phyloP scores from a whole-genome alignment of 345 rosid genomes.

The Excoecaria agallocha region DNA sequence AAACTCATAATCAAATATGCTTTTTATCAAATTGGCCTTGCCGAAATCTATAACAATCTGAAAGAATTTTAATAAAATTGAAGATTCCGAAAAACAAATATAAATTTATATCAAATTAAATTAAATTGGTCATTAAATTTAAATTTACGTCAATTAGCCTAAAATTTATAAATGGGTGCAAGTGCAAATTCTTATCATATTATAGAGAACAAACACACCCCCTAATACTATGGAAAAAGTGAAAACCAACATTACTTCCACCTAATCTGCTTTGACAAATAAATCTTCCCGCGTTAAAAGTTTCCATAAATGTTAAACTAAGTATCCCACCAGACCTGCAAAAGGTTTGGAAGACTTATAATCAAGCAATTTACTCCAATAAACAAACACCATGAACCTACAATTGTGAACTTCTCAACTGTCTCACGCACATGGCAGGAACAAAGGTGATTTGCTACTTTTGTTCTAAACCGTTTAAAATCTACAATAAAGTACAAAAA shows the following conservation, averaged over 20 bases:
- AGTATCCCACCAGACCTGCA: not conserved
- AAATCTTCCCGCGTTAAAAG: not conserved
- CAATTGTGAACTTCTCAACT: not conserved
- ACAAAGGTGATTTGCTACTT: not conserved
- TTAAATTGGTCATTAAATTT: not conserved
- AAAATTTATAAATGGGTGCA: not conserved
- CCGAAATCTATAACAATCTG: not conserved
- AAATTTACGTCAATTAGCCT: not conserved
- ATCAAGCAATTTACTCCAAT: not conserved
- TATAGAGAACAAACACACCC: not conserved
- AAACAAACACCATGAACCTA: not conserved
- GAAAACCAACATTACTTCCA: not conserved
- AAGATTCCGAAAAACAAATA: not conserved
- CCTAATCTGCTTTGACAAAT: not conserved
- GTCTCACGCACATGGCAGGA: not conserved
- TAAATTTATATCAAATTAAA: not conserved
- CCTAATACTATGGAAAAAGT: not conserved
- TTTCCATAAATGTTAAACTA: not conserved
- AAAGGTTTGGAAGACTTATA: not conserved
- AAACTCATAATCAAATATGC: not conserved
- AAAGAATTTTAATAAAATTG: not conserved
- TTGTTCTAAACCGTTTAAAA: slow-evolving; percentile 4
- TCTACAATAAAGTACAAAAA: not conserved
- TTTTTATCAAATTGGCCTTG: not conserved
- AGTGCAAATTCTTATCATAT: too few species aligned